Percentiles rank a stretch among this genome's conserved stretches.
Evolutionary conservation across 192 early-diverging fungal species (phyloP).

Genomic region (Backusella liffmaniae): DNA sequence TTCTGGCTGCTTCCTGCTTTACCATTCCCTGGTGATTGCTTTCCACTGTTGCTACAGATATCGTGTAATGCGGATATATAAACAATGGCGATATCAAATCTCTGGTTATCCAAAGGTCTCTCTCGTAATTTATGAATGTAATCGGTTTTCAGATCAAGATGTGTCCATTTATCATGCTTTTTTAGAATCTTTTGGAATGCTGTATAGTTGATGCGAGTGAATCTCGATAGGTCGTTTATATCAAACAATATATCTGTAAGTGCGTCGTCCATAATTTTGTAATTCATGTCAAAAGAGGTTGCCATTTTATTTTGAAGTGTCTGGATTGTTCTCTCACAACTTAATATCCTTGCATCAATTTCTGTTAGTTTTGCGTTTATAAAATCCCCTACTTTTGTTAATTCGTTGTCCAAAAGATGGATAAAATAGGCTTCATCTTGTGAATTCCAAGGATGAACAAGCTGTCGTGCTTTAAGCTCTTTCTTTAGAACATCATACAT

Average conservation of each 20-base stretch:
- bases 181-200: slow-evolving; percentile 90
- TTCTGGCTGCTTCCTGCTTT: slow-evolving; percentile 22
- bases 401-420: slow-evolving; percentile 75
- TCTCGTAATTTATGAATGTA: slow-evolving; percentile 49
- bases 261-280: slow-evolving; percentile 49
- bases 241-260: slow-evolving; percentile 61
- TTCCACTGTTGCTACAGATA: not conserved
- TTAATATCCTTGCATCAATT: slow-evolving; percentile 63
- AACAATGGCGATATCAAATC: slow-evolving; percentile 6
- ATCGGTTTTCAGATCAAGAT: slow-evolving; percentile 65
- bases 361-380: slow-evolving; percentile 69
- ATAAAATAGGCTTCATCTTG: slow-evolving; percentile 43
- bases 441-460: slow-evolving; percentile 16
- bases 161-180: slow-evolving; percentile 93
- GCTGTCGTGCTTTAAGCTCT: slow-evolving; percentile 17
- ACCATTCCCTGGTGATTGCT: not conserved
- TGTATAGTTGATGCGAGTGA: slow-evolving; percentile 73
- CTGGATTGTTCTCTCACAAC: slow-evolving; percentile 56
- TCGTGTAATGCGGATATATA: not conserved
- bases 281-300: slow-evolving; percentile 43
- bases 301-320: slow-evolving; percentile 42
- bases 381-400: slow-evolving; percentile 75
- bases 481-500: slow-evolving; percentile 13
- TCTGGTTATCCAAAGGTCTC: slow-evolving; percentile 7
- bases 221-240: slow-evolving; percentile 74